A percentile compares a stretch with the other conserved stretches of the same genome.
Evolutionary conservation across 2,329 filamentous ascomycete species (phyloP).

Genomic region (Pseudopyricularia cyperi): DNA sequence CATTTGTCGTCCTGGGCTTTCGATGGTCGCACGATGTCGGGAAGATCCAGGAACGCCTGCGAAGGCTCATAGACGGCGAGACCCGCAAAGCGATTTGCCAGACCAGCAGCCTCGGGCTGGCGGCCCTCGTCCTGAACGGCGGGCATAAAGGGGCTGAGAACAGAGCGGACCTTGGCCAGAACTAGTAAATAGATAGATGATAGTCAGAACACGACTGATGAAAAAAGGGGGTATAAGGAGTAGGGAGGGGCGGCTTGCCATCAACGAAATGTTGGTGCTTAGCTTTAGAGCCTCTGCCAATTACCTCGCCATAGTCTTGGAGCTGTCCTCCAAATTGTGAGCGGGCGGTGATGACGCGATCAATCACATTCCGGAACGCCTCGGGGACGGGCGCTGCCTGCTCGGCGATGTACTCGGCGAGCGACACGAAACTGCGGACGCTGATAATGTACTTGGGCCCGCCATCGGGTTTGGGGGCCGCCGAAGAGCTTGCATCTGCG

Average conservation of each 20-base stretch:
- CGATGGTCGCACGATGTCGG: conserved; percentile 12
- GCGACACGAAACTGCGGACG: conserved; percentile 21
- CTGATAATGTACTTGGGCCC: conserved; percentile 18
- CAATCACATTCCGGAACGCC: conserved; percentile 17
- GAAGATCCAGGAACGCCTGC: conserved; percentile 19
- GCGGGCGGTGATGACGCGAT: conserved; percentile 22
- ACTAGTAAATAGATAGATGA: conserved; percentile 6
- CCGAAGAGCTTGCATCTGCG: neutral
- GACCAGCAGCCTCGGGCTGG: neutral
- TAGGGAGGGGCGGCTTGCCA: neutral
- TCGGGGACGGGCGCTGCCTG: conserved; percentile 10
- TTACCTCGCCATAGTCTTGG: conserved; percentile 5
- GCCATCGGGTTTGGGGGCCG: neutral
- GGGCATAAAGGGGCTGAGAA: conserved; percentile 17
- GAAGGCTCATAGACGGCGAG: conserved; percentile 24
- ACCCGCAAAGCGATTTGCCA: conserved; percentile 19
- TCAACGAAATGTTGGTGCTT: conserved; percentile 20
- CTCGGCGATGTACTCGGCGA: conserved; percentile 22
- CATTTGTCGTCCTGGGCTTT: conserved; percentile 7
- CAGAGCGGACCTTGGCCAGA: conserved; percentile 19
- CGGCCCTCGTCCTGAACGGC: neutral
- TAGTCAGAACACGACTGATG: neutral
- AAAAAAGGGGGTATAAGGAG: neutral
- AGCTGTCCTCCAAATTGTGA: conserved; percentile 13
- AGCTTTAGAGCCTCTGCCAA: conserved; percentile 11